Evolutionary conservation across 1,284 basidiomycete species (phyloP).

Genomic region (Malassezia restricta): DNA sequence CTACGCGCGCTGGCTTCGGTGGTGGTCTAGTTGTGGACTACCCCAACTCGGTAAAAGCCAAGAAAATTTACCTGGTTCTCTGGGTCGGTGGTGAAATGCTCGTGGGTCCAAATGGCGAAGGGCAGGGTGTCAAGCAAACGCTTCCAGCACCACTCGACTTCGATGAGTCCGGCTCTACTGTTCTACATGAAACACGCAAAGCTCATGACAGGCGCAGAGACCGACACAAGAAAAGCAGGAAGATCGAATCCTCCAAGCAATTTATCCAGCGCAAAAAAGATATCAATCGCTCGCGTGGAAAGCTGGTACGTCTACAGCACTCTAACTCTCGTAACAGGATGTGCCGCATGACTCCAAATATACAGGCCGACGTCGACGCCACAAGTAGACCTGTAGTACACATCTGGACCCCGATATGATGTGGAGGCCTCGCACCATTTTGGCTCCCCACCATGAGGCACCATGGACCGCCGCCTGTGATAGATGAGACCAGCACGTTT

Average conservation of each 20-base stretch:
- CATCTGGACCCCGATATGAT: background rate
- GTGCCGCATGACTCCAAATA: constrained; percentile 40
- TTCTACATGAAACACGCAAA: constrained; percentile 33
- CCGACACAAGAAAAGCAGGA: constrained; percentile 51
- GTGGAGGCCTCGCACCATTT: constrained; percentile 8
- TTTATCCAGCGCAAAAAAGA: constrained; percentile 55
- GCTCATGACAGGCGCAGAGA: constrained; percentile 34
- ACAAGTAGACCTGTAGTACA: background rate
- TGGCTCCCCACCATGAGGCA: background rate
- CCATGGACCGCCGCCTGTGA: background rate
- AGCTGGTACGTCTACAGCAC: constrained; percentile 45
- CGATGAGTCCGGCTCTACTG: constrained; percentile 22
- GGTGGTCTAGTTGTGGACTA: constrained; percentile 86
- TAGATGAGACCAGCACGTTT: constrained; percentile 8
- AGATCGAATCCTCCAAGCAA: constrained; percentile 47
- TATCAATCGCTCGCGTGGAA: constrained; percentile 51
- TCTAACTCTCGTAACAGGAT: constrained; percentile 12
- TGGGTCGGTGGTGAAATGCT: constrained; percentile 47
- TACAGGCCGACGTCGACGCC: constrained; percentile 21
- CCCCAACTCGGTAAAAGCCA: constrained; percentile 46
- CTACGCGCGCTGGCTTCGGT: constrained; percentile 88
- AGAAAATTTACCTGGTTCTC: constrained; percentile 46
- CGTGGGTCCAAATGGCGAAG: constrained; percentile 43
- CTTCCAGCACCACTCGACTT: constrained; percentile 30
- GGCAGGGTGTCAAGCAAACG: constrained; percentile 22